Base-by-base conservation (phyloP, 441 rosid genomes). In the Mallotus japonicus region DNA sequence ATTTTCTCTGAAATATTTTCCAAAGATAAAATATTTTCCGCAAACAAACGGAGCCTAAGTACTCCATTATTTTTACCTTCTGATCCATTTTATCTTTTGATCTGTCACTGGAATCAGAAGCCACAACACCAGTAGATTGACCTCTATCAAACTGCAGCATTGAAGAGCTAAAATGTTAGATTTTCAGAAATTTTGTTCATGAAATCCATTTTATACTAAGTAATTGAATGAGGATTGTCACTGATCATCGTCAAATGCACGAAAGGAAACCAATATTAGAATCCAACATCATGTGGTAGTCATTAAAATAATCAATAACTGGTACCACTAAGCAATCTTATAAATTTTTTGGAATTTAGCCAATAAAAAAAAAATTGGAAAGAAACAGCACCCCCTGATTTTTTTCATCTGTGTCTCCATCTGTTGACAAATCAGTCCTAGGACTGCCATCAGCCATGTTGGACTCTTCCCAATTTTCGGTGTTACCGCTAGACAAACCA, bases 381-480 rank as follows among this genome's bases (percentile, higher is more conserved):
- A 59, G 74, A 72, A 74, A 81, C 32, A 65, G 69, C 71, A 92
- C 97, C 95, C 87, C 85, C 77, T 82, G 97, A 84, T 80, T 85
- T 82, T 86, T 88, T 22, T 90, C 91, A 78, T 92, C 94, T 6
- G 97, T 88, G 74, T 92, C 97, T 4, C 77, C 93, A 89, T 95
- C 97, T 3, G 96, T 91, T 58, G 99, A 95, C 69, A 83, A 85
- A 81, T 91, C 95, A 24, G 98, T 93, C 83, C 87, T 88, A 3
- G 97, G 98, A 88, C 98, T 93, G 68, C 75, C 89, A 76, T 92
- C 98, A 71, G 92, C 97, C 99, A 94, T 94, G 75, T 69, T 76
- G 64, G 81, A 78, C 77, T 78, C 84, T 75, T 78, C 83, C 81
- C 81, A 83, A 76, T 78, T 84, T 75, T 81, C 83, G 42, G 84